Evolutionary conservation across 495 filamentous ascomycete species (phyloP), one percentile per base, ranked within the genome.

Genomic region (Pseudoneurospora amorphoporcata): DNA sequence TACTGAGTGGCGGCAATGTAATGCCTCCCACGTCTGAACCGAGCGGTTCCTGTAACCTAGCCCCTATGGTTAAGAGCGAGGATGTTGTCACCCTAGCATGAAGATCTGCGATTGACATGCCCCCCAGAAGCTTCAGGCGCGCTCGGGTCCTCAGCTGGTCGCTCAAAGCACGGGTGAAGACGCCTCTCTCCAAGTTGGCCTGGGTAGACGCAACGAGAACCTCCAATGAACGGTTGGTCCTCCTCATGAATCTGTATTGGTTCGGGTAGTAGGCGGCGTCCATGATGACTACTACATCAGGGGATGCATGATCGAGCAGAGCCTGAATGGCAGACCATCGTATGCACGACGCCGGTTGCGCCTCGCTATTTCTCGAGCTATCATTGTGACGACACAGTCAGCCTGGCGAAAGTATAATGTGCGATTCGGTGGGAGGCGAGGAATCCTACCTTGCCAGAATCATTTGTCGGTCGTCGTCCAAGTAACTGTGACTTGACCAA

Each of bases 261-360:
- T 83, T 80, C 0, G 84, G 84, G 45, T 82, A 86, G 72, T 86
- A 85, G 0, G 83, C 82, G 39, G 83, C 78, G 77, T 86, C 84
- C 83, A 86, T 83, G n/a, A 86, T 73, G 75, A 86, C 80, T n/a
- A 86, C 74, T 5, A 81, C 82, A 68, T 86, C 84, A 14, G 83
- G 79, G 8, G 77, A 77, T 2, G 82, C 82, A 68, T 83, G 78
- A 72, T 86, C 84, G 40, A 86, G 76, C n/a, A 81, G 80, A 42
- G 80, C 79, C 77, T 86, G 84, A 43, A 86, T 84, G 61, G 77
- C 79, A 69, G 77, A 83, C 84, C 84, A 86, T 70, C 83, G 81
- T 38, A 86, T 82, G 61, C 78, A 79, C 38, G 78, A 78, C 29
- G 77, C 77, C 19, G 81, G 79, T 16, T 61, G 53, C 10, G 53